Evolutionary conservation across 495 filamentous ascomycete species (phyloP).

Genomic region (Xylaria sp.): DNA sequence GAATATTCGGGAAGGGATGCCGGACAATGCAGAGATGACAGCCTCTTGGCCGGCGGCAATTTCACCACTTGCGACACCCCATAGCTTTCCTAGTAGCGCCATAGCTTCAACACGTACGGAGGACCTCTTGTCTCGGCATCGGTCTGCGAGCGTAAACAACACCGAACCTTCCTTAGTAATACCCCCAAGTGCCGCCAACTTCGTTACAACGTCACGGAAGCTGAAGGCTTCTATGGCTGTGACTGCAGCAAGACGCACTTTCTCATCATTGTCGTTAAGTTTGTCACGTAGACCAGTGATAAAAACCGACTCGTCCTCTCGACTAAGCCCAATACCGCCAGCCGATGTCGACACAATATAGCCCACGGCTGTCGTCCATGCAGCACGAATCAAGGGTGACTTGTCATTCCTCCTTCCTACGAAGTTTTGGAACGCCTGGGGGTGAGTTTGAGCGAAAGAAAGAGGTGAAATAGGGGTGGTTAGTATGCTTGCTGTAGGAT

Average conservation of each 20-base stretch:
- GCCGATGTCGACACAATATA: slow-evolving; percentile 82
- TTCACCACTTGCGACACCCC: slow-evolving; percentile 89
- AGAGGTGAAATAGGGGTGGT: slow-evolving; percentile 81
- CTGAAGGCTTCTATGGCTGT: slow-evolving; percentile 78
- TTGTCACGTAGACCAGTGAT: slow-evolving; percentile 77
- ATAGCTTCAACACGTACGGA: slow-evolving; percentile 85
- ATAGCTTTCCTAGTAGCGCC: slow-evolving; percentile 80
- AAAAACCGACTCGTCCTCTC: slow-evolving; percentile 74
- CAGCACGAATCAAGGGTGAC: slow-evolving; percentile 75
- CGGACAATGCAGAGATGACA: slow-evolving; percentile 72
- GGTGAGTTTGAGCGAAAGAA: slow-evolving; percentile 81
- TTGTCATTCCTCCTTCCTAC: slow-evolving; percentile 86
- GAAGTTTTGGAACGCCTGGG: slow-evolving; percentile 79
- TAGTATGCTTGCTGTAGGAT: slow-evolving; percentile 64
- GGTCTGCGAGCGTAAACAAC: slow-evolving; percentile 80
- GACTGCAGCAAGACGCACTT: slow-evolving; percentile 85
- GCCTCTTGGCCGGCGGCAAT: slow-evolving; percentile 82
- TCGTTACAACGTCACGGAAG: slow-evolving; percentile 78
- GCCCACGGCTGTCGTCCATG: slow-evolving; percentile 85
- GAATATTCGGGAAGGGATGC: slow-evolving; percentile 84
- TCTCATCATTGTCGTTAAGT: slow-evolving; percentile 88
- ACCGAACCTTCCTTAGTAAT: slow-evolving; percentile 73
- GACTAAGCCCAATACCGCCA: slow-evolving; percentile 81
- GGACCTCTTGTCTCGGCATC: slow-evolving; percentile 85
- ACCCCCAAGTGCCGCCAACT: slow-evolving; percentile 76